Percentiles rank a stretch among this genome's conserved stretches.
Conservation (phyloP, 805 yeast genomes). For the Candida rishiriensis region DNA sequence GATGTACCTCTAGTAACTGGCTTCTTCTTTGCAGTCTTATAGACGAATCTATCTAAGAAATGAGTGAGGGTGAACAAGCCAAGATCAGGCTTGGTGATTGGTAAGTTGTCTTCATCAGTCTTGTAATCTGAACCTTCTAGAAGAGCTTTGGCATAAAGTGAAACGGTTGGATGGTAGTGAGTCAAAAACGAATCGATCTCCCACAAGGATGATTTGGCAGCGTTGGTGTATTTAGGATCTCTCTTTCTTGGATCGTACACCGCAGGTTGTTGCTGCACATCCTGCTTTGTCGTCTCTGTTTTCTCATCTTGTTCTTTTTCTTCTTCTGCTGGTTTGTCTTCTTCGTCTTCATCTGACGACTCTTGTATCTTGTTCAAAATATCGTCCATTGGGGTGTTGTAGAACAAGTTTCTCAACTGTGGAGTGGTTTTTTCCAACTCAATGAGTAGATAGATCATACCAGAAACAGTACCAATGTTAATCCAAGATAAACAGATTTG, state of each 20-base stretch:
- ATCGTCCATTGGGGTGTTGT: constrained; percentile 49
- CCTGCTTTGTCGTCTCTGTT: not conserved
- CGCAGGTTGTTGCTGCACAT: not conserved
- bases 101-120: constrained; percentile 11
- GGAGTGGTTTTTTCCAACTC: constrained; percentile 66
- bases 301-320: constrained; percentile 10
- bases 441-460: constrained; percentile 70
- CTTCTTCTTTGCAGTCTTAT: constrained; percentile 84
- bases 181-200: constrained; percentile 68
- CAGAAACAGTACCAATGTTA: constrained; percentile 82
- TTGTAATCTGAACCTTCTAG: constrained; percentile 41
- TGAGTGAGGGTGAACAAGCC: constrained; percentile 84
- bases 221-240: constrained; percentile 91
- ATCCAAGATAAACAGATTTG: constrained; percentile 85
- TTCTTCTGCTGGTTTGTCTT: constrained; percentile 28
- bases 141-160: constrained; percentile 69
- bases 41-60: constrained; percentile 93
- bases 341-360: constrained; percentile 23
- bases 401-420: constrained; percentile 58
- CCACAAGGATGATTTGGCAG: constrained; percentile 80
- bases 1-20: constrained; percentile 75
- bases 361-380: constrained; percentile 37
- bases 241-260: constrained; percentile 81
- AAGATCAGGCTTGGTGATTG: constrained; percentile 73
- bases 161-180: constrained; percentile 92